phyloP scores from a whole-genome alignment of 1,284 basidiomycete genomes.

The Porodaedalea pini region DNA sequence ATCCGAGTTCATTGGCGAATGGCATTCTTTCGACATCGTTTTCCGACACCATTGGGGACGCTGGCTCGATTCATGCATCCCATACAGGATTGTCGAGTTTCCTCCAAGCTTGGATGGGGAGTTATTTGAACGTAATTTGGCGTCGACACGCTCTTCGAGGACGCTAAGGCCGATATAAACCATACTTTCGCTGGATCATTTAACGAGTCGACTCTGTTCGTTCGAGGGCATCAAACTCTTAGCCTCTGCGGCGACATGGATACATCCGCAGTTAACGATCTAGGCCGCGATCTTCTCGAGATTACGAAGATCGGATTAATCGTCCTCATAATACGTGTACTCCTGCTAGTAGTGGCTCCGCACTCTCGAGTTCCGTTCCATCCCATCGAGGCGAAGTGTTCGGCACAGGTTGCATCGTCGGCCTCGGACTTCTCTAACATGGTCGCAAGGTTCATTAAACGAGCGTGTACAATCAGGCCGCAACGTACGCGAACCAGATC shows the following conservation, averaged over 20 bases:
- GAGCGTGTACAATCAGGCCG: slow-evolving; percentile 76
- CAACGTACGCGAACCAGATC: slow-evolving; percentile 69
- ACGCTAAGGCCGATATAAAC: slow-evolving; percentile 84
- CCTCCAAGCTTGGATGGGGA: neutral
- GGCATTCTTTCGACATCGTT: slow-evolving; percentile 76
- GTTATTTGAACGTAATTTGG: slow-evolving; percentile 39
- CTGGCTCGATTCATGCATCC: slow-evolving; percentile 71
- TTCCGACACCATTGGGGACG: slow-evolving; percentile 69
- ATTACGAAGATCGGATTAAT: slow-evolving; percentile 74
- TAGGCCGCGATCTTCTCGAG: slow-evolving; percentile 72
- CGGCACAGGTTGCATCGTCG: slow-evolving; percentile 53
- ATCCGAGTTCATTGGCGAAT: slow-evolving; percentile 69
- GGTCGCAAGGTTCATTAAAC: slow-evolving; percentile 78
- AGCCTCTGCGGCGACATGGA: slow-evolving; percentile 76
- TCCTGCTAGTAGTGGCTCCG: slow-evolving; percentile 62
- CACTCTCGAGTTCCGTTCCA: slow-evolving; percentile 64
- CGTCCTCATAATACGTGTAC: slow-evolving; percentile 59
- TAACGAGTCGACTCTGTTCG: slow-evolving; percentile 70
- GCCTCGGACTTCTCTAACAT: slow-evolving; percentile 64
- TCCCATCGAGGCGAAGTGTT: slow-evolving; percentile 65
- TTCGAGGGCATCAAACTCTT: slow-evolving; percentile 63
- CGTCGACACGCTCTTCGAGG: slow-evolving; percentile 82
- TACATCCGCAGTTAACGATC: slow-evolving; percentile 79
- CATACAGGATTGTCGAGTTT: slow-evolving; percentile 67
- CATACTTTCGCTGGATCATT: slow-evolving; percentile 69